Percentiles rank a stretch among this genome's conserved stretches.
Evolutionary conservation across 106 monocot species (phyloP).

Genomic region (Gastrodia elata): DNA sequence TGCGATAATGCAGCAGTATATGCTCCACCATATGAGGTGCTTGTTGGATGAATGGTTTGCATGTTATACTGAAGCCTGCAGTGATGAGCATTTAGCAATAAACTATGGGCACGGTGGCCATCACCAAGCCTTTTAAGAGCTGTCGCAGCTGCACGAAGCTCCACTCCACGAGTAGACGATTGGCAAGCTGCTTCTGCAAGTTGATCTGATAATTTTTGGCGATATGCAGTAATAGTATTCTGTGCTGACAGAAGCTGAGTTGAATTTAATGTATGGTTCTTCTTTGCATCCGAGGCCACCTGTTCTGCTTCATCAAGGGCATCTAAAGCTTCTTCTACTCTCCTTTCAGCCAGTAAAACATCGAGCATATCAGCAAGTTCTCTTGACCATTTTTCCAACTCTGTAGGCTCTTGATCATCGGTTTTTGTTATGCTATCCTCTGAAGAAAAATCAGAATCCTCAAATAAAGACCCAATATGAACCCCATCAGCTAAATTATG

Average conservation of each 20-base stretch:
- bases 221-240: constrained; percentile 38
- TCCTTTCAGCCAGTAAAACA: constrained; percentile 87
- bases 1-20: constrained; percentile 90
- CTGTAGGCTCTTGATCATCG: constrained; percentile 75
- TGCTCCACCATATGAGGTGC: constrained; percentile 91
- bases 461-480: constrained; percentile 55
- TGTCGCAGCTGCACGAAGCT: constrained; percentile 79
- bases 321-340: constrained; percentile 91
- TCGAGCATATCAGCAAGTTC: constrained; percentile 89
- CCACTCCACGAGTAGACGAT: constrained; percentile 84
- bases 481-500: constrained; percentile 87
- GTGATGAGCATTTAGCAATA: constrained; percentile 74
- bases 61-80: constrained; percentile 83
- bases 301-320: constrained; percentile 84
- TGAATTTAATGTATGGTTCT: constrained; percentile 24
- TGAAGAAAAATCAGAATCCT: constrained; percentile 30
- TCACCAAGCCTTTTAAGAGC: constrained; percentile 94
- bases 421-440: constrained; percentile 30
- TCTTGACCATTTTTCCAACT: constrained; percentile 65
- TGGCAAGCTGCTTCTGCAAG: constrained; percentile 94
- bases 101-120: constrained; percentile 72
- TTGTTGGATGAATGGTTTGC: constrained; percentile 87
- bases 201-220: constrained; percentile 72
- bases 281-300: constrained; percentile 50
- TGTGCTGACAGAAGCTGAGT: constrained; percentile 30